Percentiles rank a stretch among this genome's conserved stretches.
phyloP scores from a whole-genome alignment of 768 basidiomycete species.

The Termitomyces sp. region DNA sequence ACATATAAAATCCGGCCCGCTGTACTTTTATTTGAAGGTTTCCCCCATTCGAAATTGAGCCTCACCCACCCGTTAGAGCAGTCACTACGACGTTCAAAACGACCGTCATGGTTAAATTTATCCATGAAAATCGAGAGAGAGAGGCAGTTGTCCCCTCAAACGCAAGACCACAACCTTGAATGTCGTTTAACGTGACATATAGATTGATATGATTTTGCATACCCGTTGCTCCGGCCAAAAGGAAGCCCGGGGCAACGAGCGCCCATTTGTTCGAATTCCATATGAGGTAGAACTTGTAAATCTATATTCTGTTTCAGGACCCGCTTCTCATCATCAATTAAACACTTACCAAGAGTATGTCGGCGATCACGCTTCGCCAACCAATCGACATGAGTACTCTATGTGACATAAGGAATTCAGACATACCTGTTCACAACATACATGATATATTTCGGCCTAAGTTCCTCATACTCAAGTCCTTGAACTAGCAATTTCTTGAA shows the following conservation, averaged over 20 bases:
- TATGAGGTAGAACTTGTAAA: conserved; percentile 18
- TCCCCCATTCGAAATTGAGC: not conserved
- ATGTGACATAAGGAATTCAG: not conserved
- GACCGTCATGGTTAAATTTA: conserved; percentile 30
- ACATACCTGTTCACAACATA: conserved; percentile 17
- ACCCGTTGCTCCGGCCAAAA: conserved; percentile 15
- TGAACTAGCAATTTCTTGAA: conserved; percentile 6
- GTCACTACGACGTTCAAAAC: conserved; percentile 31
- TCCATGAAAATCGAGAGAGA: conserved; percentile 24
- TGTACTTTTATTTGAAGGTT: conserved; percentile 7
- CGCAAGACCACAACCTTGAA: conserved; percentile 14
- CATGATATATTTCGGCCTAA: conserved; percentile 16
- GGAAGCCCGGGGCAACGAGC: conserved; percentile 9
- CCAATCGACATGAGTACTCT: not conserved
- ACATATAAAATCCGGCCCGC: conserved; percentile 35
- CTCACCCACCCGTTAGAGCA: conserved; percentile 27
- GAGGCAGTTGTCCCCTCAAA: conserved; percentile 12
- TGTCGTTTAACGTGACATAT: not conserved
- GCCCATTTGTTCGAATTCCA: conserved; percentile 11
- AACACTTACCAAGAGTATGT: conserved; percentile 11
- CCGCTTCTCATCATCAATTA: not conserved
- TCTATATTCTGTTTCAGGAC: not conserved
- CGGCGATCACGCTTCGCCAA: conserved; percentile 12
- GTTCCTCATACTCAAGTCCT: conserved; percentile 9
- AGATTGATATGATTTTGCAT: not conserved